Evolutionary conservation across 1,139 yeast species (phyloP), one percentile per base, ranked within the genome.

Genomic region (Kazachstania sp.): DNA sequence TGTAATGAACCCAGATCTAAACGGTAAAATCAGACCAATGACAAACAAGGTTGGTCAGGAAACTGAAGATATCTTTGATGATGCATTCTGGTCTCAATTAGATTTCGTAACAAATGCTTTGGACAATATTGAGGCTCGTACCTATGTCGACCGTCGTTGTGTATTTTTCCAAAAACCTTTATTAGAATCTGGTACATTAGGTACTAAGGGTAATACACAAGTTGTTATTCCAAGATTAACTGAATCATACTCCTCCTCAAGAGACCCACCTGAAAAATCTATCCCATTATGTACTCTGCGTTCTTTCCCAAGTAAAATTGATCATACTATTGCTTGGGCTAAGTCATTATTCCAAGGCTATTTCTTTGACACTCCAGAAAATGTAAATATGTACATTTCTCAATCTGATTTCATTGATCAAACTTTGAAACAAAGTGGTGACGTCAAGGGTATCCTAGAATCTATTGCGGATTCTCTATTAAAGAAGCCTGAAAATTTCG

Each of bases 321-420:
- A 92, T 64, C 99, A 92, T 64, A 94, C 99, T 1, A 92, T 92
- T 70, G 97, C 98, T 13, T 92, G 99, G 99, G 95, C 97, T 23
- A 92, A 94, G 71, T 82, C 90, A 20, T 74, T 88, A 61, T 92
- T 92, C 75, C 95, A 86, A 72, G 96, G 94, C n/a, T 86, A 81
- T 64, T 92, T 92, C 67, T 75, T 81, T 38, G 96, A 92, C 53
- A 78, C 90, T 28, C 94, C 96, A 26, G 96, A 87, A 68, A 87
- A 88, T 59, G 97, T 90, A 49, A 92, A 92, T 67, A 71, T 87
- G 63, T 92, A 88, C 67, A 72, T 94, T 64, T 75, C 92, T 41
- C 97, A 92, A 68, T 95, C 97, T 54, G 85, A 88, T 70, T 92
- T 83, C 66, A 88, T 92, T 43, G 97, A 92, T 68, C 81, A 82